Evolutionary conservation across 164 flowering plant genomes (phyloP).

Genomic region (Magnolia kwangsiensis): DNA sequence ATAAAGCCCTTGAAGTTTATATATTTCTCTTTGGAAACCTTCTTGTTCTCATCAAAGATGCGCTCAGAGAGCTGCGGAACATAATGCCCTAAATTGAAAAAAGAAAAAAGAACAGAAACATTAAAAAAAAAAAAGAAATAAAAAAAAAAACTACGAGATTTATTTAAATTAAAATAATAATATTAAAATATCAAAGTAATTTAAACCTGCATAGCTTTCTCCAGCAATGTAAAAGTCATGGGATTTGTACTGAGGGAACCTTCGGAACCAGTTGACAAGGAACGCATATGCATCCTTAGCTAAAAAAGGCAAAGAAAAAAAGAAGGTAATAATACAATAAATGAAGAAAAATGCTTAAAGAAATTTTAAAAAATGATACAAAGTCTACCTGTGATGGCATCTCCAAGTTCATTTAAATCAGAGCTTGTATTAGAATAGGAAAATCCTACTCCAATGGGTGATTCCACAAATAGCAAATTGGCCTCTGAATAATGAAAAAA

Average conservation of each 20-base stretch:
- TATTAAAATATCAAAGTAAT: neutral
- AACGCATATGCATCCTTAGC: conserved; percentile 62
- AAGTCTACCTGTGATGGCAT: conserved; percentile 10
- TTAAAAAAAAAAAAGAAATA: no score
- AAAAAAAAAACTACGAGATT: neutral
- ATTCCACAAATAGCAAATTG: conserved; percentile 21
- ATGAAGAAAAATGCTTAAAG: neutral
- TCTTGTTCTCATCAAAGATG: conserved; percentile 55
- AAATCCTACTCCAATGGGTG: conserved; percentile 25
- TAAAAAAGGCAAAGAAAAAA: conserved; percentile 10
- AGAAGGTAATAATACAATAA: neutral
- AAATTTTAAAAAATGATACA: neutral
- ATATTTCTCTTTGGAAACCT: conserved; percentile 20
- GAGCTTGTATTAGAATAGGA: conserved; percentile 19
- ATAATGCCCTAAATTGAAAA: conserved; percentile 40
- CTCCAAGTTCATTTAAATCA: conserved; percentile 7
- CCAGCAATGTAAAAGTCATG: conserved; percentile 78
- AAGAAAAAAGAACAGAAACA: neutral
- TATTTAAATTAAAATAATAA: neutral
- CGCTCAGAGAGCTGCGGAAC: conserved; percentile 75
- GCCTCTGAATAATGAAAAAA: conserved; percentile 8
- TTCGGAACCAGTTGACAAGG: conserved; percentile 65
- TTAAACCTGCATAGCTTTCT: conserved; percentile 80
- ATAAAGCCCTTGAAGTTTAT: conserved; percentile 76
- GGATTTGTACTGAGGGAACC: conserved; percentile 71